Conservation (phyloP, 2,329 filamentous ascomycete species). For the Orbilia oligospora region DNA sequence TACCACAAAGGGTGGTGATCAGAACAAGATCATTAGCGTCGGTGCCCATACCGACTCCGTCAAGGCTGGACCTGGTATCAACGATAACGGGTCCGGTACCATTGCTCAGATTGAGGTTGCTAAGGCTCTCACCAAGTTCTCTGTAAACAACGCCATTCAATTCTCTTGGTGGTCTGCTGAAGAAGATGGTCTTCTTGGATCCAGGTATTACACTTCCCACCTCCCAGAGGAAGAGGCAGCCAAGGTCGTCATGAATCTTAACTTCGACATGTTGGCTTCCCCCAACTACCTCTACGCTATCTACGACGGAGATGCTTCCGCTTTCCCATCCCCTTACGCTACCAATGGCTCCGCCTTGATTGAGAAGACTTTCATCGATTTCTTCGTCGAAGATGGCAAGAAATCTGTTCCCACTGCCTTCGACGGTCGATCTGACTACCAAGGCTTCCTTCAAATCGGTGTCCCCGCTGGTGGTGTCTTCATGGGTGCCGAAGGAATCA, state of each 20-base stretch:
- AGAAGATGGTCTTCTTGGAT: constrained; percentile 73
- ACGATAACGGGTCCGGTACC: constrained; percentile 76
- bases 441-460: constrained; percentile 72
- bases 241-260: constrained; percentile 77
- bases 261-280: constrained; percentile 80
- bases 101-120: constrained; percentile 75
- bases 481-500: constrained; percentile 74
- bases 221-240: constrained; percentile 70
- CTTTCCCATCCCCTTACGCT: constrained; percentile 71
- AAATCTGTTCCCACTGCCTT: constrained; percentile 71
- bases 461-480: constrained; percentile 74
- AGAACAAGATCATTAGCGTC: constrained; percentile 73
- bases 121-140: constrained; percentile 73
- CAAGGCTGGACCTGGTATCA: constrained; percentile 75
- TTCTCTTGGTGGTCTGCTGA: constrained; percentile 77
- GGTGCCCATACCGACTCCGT: constrained; percentile 76
- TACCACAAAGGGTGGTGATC: constrained; percentile 73
- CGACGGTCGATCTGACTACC: constrained; percentile 74
- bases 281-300: constrained; percentile 71
- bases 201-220: constrained; percentile 72
- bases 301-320: constrained; percentile 72
- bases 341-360: constrained; percentile 73
- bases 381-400: constrained; percentile 68
- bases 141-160: constrained; percentile 74
- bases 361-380: constrained; percentile 71